These are phyloP conservation scores for Pelargonium australe DNA, from an alignment of 441 rosid genomes.

Conservation along the genomic window DNA sequence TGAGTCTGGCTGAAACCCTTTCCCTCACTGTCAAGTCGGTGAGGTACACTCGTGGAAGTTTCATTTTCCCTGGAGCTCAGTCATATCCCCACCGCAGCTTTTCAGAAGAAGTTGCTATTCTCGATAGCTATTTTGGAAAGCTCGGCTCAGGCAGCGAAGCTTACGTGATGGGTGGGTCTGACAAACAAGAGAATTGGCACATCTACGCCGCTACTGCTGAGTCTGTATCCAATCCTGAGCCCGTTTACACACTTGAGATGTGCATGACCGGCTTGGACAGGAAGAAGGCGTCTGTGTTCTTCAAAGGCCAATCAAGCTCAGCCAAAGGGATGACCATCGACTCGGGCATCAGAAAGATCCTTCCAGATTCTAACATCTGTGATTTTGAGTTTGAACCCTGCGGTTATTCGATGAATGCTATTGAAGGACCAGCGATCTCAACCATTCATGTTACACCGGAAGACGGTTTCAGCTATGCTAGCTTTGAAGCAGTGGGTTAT, in stretches of 20 bases:
- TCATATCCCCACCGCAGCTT: slow-evolving; percentile 66
- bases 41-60: slow-evolving; percentile 69
- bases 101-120: slow-evolving; percentile 62
- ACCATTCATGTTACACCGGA: slow-evolving; percentile 46
- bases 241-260: slow-evolving; percentile 67
- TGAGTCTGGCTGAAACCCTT: slow-evolving; percentile 43
- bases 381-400: slow-evolving; percentile 78
- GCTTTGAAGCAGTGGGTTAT: background rate
- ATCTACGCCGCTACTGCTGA: slow-evolving; percentile 65
- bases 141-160: slow-evolving; percentile 56
- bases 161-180: slow-evolving; percentile 48
- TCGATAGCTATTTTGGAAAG: slow-evolving; percentile 53
- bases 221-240: slow-evolving; percentile 19
- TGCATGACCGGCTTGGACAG: slow-evolving; percentile 71
- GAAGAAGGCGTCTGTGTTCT: slow-evolving; percentile 54
- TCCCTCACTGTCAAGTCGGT: slow-evolving; percentile 49
- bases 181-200: slow-evolving; percentile 58
- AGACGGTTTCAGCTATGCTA: background rate
- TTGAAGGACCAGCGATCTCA: slow-evolving; percentile 27
- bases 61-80: slow-evolving; percentile 64
- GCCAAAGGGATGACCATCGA: slow-evolving; percentile 51
- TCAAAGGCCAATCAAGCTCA: slow-evolving; percentile 37
- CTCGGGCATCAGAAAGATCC: slow-evolving; percentile 72
- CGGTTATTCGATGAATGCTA: slow-evolving; percentile 76
- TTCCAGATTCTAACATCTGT: slow-evolving; percentile 56